Evolutionary conservation across 352 stramenopile species (phyloP).

Genomic region (Sclerospora graminicola): DNA sequence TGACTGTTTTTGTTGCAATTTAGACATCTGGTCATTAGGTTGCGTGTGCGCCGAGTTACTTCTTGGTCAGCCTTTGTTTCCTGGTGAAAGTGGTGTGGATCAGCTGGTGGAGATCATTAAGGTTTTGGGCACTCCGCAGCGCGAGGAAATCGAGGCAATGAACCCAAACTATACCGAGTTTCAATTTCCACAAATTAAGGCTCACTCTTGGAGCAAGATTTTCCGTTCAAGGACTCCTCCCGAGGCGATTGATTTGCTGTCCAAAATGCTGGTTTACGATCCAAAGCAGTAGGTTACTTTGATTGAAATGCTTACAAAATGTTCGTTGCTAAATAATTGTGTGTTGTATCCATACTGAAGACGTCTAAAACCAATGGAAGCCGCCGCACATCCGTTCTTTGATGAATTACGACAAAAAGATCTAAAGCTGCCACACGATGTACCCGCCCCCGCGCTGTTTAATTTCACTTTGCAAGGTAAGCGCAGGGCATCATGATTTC

Average conservation of each 20-base stretch:
- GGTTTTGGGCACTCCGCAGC: slow-evolving; percentile 95
- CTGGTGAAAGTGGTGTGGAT: slow-evolving; percentile 97
- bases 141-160: slow-evolving; percentile 98
- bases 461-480: slow-evolving; percentile 90
- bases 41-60: slow-evolving; percentile 98
- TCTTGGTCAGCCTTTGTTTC: slow-evolving; percentile 96
- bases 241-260: slow-evolving; percentile 96
- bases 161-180: slow-evolving; percentile 99
- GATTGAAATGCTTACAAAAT: neutral
- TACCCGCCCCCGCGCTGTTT: slow-evolving; percentile 83
- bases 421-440: slow-evolving; percentile 78
- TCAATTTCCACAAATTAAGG: slow-evolving; percentile 99
- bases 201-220: slow-evolving; percentile 96
- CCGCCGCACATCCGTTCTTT: slow-evolving; percentile 95
- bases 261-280: slow-evolving; percentile 96
- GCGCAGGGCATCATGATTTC: neutral
- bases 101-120: slow-evolving; percentile 99
- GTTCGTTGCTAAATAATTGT: neutral
- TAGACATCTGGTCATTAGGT: slow-evolving; percentile 93
- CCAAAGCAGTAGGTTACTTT: slow-evolving; percentile 78
- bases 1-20: slow-evolving; percentile 11
- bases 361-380: slow-evolving; percentile 73
- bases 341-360: slow-evolving; percentile 14
- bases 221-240: slow-evolving; percentile 92
- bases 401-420: slow-evolving; percentile 91